A percentile compares a stretch with the other conserved stretches of the same genome.
These are phyloP conservation scores for Dichomitus squalens DNA, from an alignment of 1,284 basidiomycete species.

Conservation along the genomic window DNA sequence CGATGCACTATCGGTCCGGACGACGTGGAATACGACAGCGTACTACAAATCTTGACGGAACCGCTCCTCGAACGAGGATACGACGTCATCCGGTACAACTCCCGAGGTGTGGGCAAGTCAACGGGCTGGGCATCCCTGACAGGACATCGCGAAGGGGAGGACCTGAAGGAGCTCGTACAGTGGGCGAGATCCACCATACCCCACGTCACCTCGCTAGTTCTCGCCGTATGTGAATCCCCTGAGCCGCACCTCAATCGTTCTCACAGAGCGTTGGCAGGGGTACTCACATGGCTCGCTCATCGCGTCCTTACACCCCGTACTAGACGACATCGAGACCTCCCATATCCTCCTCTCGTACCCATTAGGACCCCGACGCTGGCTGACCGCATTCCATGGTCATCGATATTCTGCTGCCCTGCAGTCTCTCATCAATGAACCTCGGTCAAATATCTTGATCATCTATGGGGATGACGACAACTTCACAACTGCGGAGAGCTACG, in stretches of 20 bases:
- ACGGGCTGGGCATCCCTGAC: slow-evolving; percentile 72
- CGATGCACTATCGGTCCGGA: not conserved
- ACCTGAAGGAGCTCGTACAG: slow-evolving; percentile 62
- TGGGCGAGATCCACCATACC: slow-evolving; percentile 43
- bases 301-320: slow-evolving; percentile 60
- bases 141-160: slow-evolving; percentile 65
- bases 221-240: slow-evolving; percentile 48
- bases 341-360: slow-evolving; percentile 82
- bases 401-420: slow-evolving; percentile 54
- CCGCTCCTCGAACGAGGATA: slow-evolving; percentile 49
- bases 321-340: slow-evolving; percentile 51
- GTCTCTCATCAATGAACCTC: slow-evolving; percentile 45
- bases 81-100: slow-evolving; percentile 71
- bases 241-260: not conserved
- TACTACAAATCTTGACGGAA: slow-evolving; percentile 32
- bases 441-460: slow-evolving; percentile 59
- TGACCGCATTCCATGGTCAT: slow-evolving; percentile 67
- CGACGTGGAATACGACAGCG: slow-evolving; percentile 25
- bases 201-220: slow-evolving; percentile 44
- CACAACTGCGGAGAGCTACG: slow-evolving; percentile 57
- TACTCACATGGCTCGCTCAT: slow-evolving; percentile 82
- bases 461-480: slow-evolving; percentile 78
- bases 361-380: slow-evolving; percentile 62
- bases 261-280: slow-evolving; percentile 46
- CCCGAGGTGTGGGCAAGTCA: slow-evolving; percentile 73